Conservation (phyloP, 2,329 filamentous ascomycete genomes). For the Clarireedia monteithiana region DNA sequence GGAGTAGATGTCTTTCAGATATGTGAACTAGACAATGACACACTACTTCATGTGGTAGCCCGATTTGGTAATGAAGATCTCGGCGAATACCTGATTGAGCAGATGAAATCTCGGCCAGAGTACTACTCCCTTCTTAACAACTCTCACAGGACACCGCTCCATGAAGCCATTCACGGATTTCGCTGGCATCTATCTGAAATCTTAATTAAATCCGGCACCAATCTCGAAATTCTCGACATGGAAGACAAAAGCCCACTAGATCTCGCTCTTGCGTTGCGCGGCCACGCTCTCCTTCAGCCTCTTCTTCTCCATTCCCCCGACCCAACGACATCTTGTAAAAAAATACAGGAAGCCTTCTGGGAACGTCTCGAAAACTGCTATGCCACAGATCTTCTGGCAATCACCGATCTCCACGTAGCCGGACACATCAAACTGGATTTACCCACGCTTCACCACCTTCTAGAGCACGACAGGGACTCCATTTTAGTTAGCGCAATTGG, state of each 20-base stretch:
- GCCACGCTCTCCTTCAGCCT: neutral
- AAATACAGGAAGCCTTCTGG: neutral
- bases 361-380: neutral
- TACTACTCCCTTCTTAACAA: neutral
- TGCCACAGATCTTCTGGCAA: neutral
- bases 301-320: neutral
- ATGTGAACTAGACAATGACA: neutral
- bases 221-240: neutral
- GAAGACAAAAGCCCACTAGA: neutral
- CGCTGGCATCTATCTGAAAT: neutral
- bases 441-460: neutral
- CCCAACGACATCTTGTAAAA: neutral
- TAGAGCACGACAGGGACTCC: neutral
- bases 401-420: neutral
- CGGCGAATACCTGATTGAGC: neutral
- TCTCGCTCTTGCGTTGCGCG: neutral
- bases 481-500: neutral
- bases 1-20: neutral
- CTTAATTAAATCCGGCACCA: neutral
- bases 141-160: neutral
- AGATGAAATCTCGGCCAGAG: neutral
- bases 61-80: constrained; percentile 1
- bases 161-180: neutral
- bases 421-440: too few relatives aligned
- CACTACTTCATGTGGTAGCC: constrained; percentile 1